Evolutionary conservation across 495 filamentous ascomycete species (phyloP).

Genomic region (Neurospora pannonica): DNA sequence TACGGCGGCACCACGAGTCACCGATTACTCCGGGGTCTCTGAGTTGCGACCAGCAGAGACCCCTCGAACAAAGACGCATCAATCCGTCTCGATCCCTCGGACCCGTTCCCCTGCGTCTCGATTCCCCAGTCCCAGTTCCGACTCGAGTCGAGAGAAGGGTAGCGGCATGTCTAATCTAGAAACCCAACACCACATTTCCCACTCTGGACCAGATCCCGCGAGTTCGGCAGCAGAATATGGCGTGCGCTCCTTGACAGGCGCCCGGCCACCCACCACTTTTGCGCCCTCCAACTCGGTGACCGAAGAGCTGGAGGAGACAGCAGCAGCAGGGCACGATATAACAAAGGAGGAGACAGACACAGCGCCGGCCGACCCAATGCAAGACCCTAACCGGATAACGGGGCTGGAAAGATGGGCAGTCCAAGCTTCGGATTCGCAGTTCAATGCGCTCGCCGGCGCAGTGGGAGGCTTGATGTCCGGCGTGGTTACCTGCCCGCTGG

Average conservation of each 20-base stretch:
- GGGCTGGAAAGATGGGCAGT: conserved; percentile 48
- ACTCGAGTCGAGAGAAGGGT: conserved; percentile 9
- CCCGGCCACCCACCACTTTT: conserved; percentile 1
- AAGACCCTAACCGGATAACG: conserved; percentile 33
- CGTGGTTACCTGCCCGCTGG: conserved; percentile 90
- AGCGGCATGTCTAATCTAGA: conserved; percentile 36
- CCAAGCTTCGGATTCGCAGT: conserved; percentile 37
- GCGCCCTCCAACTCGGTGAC: not conserved
- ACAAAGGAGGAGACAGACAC: not conserved
- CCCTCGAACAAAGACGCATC: conserved; percentile 1
- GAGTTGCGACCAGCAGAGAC: conserved; percentile 3
- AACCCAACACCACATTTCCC: conserved; percentile 27
- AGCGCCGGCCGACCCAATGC: conserved; percentile 15
- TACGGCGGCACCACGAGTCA: not conserved
- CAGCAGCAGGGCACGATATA: not conserved
- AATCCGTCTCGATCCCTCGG: conserved; percentile 16
- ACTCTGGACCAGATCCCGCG: conserved; percentile 23
- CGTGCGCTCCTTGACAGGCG: conserved; percentile 6
- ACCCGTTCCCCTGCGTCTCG: conserved; percentile 5
- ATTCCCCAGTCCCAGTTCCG: not conserved
- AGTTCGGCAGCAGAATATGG: conserved; percentile 34
- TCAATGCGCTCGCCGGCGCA: conserved; percentile 68
- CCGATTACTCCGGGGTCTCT: conserved; percentile 4
- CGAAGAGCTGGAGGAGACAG: not conserved
- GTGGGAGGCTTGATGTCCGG: conserved; percentile 84